Evolutionary conservation across 768 basidiomycete genomes (phyloP), one percentile per base, ranked within the genome.

Genomic region (Phaeotremella skinneri): DNA sequence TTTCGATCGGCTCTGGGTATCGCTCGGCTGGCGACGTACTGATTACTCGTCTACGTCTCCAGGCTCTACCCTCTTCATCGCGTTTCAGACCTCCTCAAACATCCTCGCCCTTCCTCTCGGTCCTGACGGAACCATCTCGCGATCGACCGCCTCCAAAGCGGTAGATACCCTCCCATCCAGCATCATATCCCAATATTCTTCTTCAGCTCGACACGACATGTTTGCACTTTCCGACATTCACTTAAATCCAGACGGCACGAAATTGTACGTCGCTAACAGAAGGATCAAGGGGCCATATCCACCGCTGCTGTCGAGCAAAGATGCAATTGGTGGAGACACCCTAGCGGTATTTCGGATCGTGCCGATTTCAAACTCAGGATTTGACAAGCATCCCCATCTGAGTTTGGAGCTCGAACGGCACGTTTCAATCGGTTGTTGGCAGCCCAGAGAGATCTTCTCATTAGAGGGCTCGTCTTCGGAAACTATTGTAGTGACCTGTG

Each of bases 61-160:
- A 52, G 51, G 51, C 26, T 13, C 26, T n/a, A 52, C 32, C 16
- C 14, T 32, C 30, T 52, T 52, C 32, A 23, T 52, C 16, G 9
- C 30, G 6, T 52, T 52, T 32, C 51, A 52, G 23, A 52, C 32
- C 13, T 21, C 29, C 17, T 52, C 51, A 4, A 52, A 9, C 27
- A 4, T 52, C 13, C 26, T 37, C 6, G 51, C 29, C 17, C 16
- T 52, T 7, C 51, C 51, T 20, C 32, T 52, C 4, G 27, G 20
- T 13, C 32, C 29, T 4, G 29, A 52, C 21, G 32, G 32, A 4
- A 31, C 32, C 30, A 31, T 52, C 6, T 23, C 27, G 9, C 51
- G 43, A 9, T 13, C 6, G 4, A 32, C 27, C 4, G 14, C 27
- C 32, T 23, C 14, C 29, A 27, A 31, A 20, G 21, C 21, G 25